Base-by-base conservation (phyloP, 805 yeast species). In the Jamesozyma gamospora region DNA sequence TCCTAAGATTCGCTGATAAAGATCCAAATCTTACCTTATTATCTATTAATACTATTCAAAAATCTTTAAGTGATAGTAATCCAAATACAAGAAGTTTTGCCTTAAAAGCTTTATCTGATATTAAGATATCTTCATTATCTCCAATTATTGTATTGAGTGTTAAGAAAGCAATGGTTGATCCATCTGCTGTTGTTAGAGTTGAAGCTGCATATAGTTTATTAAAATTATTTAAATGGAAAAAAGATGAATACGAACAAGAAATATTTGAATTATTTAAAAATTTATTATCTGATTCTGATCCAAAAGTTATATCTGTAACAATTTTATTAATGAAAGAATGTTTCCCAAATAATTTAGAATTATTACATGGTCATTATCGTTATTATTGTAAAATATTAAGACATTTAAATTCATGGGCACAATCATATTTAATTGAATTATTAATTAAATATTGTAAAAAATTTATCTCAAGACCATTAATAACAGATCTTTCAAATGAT, bases 21-120 rank as follows among this genome's bases (percentile, higher is more conserved):
- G 88, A 85, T 49, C 95, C 92, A 9, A 95, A 88, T 56, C 72
- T 84, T n/a, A 92, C 97, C 2, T 69, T 92, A 16, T 67, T 92
- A 34, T 77, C 95, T 1, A 83, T 92, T 47, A 92, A 92, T 59
- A 83, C 96, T 1, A 82, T 92, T 36, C 98, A 92, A 58, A 86
- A 83, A 60, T 71, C 85, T 1, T 62, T 90, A 24, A 66, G 71
- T 9, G 95, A 86, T 50, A 75, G 76, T 47, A 72, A 71, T 44
- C 81, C 94, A 2, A 70, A 74, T 10, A 66, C 71, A 14, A 67
- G 97, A 46, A 73, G 88, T 2, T 65, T 84, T 41, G 80, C 94
- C 0, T 72, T 92, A 33, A 70, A 88, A 39, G 79, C 87, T 12
- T 70, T 92, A 51, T 77, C 92, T 1, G 88, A 90, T n/a, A 79